Percentiles rank a stretch among this genome's conserved stretches.
Conservation (phyloP, 2,329 filamentous ascomycete species). For the Grosmannia penicillata region DNA sequence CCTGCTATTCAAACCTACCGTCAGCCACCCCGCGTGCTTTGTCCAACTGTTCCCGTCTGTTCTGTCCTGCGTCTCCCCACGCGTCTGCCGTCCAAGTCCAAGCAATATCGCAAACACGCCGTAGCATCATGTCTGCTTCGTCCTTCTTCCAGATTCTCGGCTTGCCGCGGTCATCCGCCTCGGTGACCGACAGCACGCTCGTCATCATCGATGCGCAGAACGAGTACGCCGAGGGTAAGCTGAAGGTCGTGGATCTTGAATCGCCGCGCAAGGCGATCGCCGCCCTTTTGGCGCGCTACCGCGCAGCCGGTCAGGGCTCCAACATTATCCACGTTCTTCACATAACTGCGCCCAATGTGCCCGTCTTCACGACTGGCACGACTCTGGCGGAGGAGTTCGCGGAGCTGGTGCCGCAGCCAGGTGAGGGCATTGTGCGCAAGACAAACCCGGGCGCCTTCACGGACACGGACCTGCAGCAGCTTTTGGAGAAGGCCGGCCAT, state of each 20-base stretch:
- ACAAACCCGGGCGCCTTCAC: conserved; percentile 2
- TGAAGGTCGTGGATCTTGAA: not conserved
- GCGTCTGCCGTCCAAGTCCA: no score
- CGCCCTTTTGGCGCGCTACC: conserved; percentile 4
- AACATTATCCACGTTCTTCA: conserved; percentile 5
- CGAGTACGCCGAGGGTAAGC: conserved; percentile 3
- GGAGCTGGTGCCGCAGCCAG: conserved; percentile 1
- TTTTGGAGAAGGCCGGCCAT: conserved; percentile 2
- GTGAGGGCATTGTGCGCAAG: conserved; percentile 6
- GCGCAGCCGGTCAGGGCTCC: not conserved
- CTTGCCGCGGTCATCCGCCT: not conserved
- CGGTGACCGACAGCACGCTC: conserved; percentile 3
- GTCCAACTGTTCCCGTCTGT: no score
- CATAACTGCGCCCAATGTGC: not conserved
- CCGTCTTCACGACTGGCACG: conserved; percentile 7
- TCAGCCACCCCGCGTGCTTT: no score
- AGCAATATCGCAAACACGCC: no score
- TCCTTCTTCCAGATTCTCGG: no score
- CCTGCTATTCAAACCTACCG: no score
- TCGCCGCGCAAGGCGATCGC: conserved; percentile 5
- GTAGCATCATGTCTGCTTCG: no score
- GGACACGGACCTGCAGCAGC: not conserved
- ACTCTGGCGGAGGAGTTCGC: conserved; percentile 2
- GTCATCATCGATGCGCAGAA: conserved; percentile 6
- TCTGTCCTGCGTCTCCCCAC: no score